phyloP scores from a whole-genome alignment of 2,329 filamentous ascomycete species.

The Blastomyces silverae region DNA sequence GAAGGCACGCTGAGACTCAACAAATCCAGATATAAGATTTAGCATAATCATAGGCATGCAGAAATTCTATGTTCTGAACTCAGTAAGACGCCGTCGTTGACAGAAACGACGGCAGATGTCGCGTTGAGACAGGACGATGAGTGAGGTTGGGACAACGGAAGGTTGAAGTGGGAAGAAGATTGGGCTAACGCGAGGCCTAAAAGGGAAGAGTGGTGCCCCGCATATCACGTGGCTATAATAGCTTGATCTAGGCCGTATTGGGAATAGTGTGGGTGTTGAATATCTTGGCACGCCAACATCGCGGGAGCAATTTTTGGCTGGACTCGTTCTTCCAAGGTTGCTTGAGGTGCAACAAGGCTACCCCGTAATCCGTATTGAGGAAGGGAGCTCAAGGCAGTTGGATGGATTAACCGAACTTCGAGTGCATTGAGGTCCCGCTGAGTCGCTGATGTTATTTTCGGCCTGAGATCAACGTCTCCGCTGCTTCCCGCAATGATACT shows the following conservation, averaged over 20 bases:
- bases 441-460: not conserved
- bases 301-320: too few relatives aligned
- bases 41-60: constrained; percentile 10
- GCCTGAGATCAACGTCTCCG: not conserved
- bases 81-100: not conserved
- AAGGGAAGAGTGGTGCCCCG: not conserved
- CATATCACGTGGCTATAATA: not conserved
- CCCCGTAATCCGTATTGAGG: not conserved
- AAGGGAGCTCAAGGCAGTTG: not conserved
- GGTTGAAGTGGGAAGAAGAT: not conserved
- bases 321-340: too few relatives aligned
- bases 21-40: constrained; percentile 6
- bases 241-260: too few relatives aligned
- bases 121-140: not conserved
- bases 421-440: not conserved
- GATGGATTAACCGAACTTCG: not conserved
- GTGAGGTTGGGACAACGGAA: not conserved
- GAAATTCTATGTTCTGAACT: constrained; percentile 1
- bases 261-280: too few relatives aligned
- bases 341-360: too few relatives aligned
- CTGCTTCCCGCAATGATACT: not conserved
- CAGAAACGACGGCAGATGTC: constrained; percentile 3
- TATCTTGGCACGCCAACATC: too few relatives aligned
- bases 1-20: constrained; percentile 10
- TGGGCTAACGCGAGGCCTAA: not conserved